These are phyloP conservation scores for Ceratocystiopsis brevicomis DNA, from an alignment of 2,329 filamentous ascomycete species.

Conservation along the genomic window DNA sequence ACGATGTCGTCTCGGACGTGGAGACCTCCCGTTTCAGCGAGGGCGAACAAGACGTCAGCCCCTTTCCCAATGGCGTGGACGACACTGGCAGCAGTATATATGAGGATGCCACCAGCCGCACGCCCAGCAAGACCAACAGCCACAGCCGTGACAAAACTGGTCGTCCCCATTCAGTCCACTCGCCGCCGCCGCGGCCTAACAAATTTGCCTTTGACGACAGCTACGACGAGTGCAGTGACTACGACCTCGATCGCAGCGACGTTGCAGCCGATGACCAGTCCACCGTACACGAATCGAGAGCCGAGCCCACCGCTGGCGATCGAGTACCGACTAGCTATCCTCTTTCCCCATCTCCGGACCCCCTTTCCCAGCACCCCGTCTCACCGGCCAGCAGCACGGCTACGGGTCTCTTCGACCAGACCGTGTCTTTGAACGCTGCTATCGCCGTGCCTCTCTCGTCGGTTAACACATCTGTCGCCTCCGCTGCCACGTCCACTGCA, in stretches of 20 bases:
- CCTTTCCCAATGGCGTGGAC: conserved; percentile 2
- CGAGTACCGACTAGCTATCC: conserved; percentile 10
- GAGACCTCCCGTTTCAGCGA: conserved; percentile 7
- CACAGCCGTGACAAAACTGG: no score
- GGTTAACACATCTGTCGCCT: conserved; percentile 4
- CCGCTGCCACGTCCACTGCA: conserved; percentile 4
- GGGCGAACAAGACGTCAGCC: background rate
- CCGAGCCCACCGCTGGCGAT: conserved; percentile 5
- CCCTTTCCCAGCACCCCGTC: conserved; percentile 27
- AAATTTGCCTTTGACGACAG: conserved; percentile 6
- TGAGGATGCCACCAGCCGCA: background rate
- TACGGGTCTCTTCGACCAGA: no score
- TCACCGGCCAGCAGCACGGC: conserved; percentile 16
- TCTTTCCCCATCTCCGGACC: conserved; percentile 14
- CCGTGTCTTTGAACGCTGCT: no score
- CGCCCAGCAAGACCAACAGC: background rate
- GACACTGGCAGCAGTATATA: background rate
- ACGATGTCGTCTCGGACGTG: conserved; percentile 9
- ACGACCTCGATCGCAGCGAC: background rate
- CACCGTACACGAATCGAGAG: no score
- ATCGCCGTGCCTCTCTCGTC: conserved; percentile 1
- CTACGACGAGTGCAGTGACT: conserved; percentile 3
- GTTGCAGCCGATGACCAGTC: no score
- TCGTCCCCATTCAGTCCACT: no score
- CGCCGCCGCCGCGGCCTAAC: background rate